Evolutionary conservation across 495 filamentous ascomycete species (phyloP), one percentile per base, ranked within the genome.

Genomic region (Daldinia concentrica): DNA sequence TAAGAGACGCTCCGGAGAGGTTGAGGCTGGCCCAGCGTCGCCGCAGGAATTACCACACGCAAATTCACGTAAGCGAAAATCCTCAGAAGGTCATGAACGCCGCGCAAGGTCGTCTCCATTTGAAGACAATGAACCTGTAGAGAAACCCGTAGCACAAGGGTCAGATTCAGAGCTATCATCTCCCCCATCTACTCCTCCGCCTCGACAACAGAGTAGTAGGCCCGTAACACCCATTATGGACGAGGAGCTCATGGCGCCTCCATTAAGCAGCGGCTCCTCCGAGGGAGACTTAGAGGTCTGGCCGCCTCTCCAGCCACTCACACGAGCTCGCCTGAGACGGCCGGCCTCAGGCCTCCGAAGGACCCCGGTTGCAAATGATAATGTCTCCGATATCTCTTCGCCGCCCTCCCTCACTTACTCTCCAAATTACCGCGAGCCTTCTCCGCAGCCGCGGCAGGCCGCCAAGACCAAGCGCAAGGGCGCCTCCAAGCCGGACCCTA

Each of bases 351-450:
- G 60, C 39, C 64, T 76, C 52, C 75, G 34, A 59, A 58, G 59
- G 76, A 81, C 60, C 74, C 80, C 22, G 69, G 80, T 48, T 62
- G 76, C 30, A 37, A 68, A 74, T 51, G 77, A 82, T 37, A 69
- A 74, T 26, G 27, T 71, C 39, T 85, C 83, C 7, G 78, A 82
- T 34, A 71, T 84, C 14, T 86, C 83, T 1, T 86, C 83, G 12
- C 83, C 83, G 0, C 83, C 83, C 3, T 86, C 83, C 3, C 78
- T 86, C 0, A 86, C 83, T 9, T 82, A 86, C 66, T 86, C 83
- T 2, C 83, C 83, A 3, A 84, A 85, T 60, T 83, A 81, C 64
- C 76, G 69, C 39, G 75, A 59, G 66, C 70, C 69, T 62, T 74
- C 68, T 63, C 77, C 67, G 58, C 79, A 39, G 17, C 75, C 57